Conservation (phyloP, 2,329 filamentous ascomycete species). For the Pseudogymnoascus sp. region DNA sequence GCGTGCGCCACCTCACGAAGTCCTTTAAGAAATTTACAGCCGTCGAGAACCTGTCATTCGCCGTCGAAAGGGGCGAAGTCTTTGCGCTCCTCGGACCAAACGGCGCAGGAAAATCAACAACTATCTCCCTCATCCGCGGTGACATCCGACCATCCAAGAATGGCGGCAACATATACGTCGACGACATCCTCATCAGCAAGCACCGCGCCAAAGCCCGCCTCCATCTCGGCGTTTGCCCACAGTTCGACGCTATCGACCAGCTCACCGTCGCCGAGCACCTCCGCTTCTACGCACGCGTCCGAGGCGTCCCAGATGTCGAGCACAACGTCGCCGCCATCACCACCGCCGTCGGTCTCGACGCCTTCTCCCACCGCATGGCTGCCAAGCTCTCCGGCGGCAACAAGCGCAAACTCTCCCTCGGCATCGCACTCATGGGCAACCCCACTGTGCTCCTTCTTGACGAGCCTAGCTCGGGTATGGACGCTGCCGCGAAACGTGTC, state of each 20-base stretch:
- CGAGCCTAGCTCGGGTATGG: conserved; percentile 81
- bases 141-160: conserved; percentile 63
- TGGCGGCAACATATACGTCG: conserved; percentile 73
- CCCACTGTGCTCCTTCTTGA: conserved; percentile 80
- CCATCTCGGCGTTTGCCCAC: conserved; percentile 84
- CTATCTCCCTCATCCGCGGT: conserved; percentile 82
- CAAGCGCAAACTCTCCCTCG: conserved; percentile 83
- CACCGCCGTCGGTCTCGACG: conserved; percentile 67
- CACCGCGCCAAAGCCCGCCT: conserved; percentile 63
- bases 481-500: conserved; percentile 80
- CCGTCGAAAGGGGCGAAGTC: conserved; percentile 69
- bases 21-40: conserved; percentile 66
- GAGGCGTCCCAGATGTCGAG: conserved; percentile 66
- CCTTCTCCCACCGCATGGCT: conserved; percentile 67
- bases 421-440: conserved; percentile 88
- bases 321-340: conserved; percentile 73
- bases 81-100: conserved; percentile 88
- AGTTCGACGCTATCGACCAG: conserved; percentile 77
- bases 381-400: conserved; percentile 79
- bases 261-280: conserved; percentile 88
- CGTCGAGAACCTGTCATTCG: conserved; percentile 83
- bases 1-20: conserved; percentile 75
- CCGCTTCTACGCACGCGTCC: conserved; percentile 75
- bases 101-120: conserved; percentile 85
- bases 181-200: conserved; percentile 65